Base-by-base conservation (phyloP, 805 yeast genomes). In the Candida rishiriensis region DNA sequence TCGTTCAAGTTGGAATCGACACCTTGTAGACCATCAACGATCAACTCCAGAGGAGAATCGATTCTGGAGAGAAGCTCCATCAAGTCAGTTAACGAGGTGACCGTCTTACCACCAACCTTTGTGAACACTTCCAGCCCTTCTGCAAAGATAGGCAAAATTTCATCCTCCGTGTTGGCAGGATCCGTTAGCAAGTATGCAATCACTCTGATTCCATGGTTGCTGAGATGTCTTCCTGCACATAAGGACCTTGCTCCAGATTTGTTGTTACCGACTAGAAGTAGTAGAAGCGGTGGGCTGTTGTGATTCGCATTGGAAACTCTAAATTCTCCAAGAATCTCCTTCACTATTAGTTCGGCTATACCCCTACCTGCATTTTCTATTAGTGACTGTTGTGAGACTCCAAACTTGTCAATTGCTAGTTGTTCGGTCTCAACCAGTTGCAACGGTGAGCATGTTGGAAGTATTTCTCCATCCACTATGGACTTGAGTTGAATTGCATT, bases 21-120 rank as follows among this genome's bases (percentile, higher is more conserved):
- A 0, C 96, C 97, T 59, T 86, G 96, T 53, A 89, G 69, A 1
- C 89, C 93, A 61, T 89, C 97, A 15, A 89, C 57, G 10, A 88
- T 75, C 47, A 89, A 69, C 58, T 88, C 96, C 13, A 86, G 79
- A 0, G 95, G 93, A 2, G 87, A 75, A 37, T 83, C 85, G 34
- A 81, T 65, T 44, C 75, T 73, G 11, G 60, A 68, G 52, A 70
- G 61, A 32, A 64, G 62, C 18, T 39, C 62, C 44, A 58, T 69
- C 57, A 70, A 66, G 36, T 58, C 74, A 38, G 47, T 57, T 50
- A 64, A 55, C 15, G 53, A 69, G 49, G 53, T 59, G 34, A 65
- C 77, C n/a, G 76, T 63, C 52, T 83, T 83, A n/a, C 95, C 95
- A 10, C 93, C 95, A 46, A 74, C 64, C 13, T 71, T 65, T 44